Percentiles rank a stretch among this genome's conserved stretches.
phyloP scores from a whole-genome alignment of 148 eudicot species.

The Camellia lanceoleosa region DNA sequence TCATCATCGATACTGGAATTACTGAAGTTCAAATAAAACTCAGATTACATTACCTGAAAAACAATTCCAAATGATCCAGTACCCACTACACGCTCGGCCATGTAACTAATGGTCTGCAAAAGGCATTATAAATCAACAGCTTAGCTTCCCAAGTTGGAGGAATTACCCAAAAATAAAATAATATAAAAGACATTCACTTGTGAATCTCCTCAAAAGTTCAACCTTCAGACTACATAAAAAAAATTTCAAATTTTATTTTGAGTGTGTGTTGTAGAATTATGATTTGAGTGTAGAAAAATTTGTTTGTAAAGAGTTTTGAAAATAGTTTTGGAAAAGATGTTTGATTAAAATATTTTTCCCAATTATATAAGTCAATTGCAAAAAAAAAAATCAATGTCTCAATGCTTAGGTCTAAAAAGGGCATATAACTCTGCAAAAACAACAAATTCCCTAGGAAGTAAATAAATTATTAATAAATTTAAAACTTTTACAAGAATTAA shows the following conservation, averaged over 20 bases:
- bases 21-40: background rate
- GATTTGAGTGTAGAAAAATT: no score
- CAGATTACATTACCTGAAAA: conserved; percentile 50
- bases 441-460: background rate
- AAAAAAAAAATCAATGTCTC: no score
- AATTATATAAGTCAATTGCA: no score
- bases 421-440: background rate
- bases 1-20: background rate
- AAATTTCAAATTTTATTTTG: no score
- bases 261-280: no score
- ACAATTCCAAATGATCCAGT: conserved; percentile 86
- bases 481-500: background rate
- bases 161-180: background rate
- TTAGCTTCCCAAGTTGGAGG: background rate
- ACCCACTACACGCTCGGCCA: conserved; percentile 92
- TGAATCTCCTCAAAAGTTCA: background rate
- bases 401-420: background rate
- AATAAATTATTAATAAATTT: background rate
- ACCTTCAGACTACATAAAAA: background rate
- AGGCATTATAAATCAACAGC: conserved; percentile 6
- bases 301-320: no score
- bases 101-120: conserved; percentile 72
- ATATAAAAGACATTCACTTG: background rate
- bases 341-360: no score
- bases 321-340: no score